Evolutionary conservation across 164 flowering plant species (phyloP).

Genomic region (Cinnamomum micranthum): DNA sequence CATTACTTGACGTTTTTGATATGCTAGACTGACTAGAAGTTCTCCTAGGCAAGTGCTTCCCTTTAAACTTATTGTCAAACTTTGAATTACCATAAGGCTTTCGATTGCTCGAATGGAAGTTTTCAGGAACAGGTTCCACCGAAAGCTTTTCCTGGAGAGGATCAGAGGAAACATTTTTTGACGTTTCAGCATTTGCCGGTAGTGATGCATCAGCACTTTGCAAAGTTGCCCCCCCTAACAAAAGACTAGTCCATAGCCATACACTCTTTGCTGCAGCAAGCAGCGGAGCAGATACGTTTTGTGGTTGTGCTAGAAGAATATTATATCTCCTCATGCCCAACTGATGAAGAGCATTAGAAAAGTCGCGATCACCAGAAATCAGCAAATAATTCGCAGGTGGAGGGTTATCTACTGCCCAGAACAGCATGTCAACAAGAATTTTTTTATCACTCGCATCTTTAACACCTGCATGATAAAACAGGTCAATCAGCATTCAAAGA

Average conservation of each 20-base stretch:
- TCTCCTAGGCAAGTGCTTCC: slow-evolving; percentile 31
- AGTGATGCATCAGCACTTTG: slow-evolving; percentile 23
- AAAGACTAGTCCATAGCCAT: slow-evolving; percentile 90
- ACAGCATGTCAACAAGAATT: slow-evolving; percentile 84
- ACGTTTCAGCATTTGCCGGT: slow-evolving; percentile 24
- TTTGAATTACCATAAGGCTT: slow-evolving; percentile 25
- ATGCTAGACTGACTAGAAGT: slow-evolving; percentile 36
- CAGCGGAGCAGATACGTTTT: slow-evolving; percentile 71
- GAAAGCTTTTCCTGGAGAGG: slow-evolving; percentile 23
- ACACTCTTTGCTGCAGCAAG: slow-evolving; percentile 87
- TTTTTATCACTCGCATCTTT: slow-evolving; percentile 97
- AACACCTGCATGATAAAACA: slow-evolving; percentile 41
- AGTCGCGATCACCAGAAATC: slow-evolving; percentile 93
- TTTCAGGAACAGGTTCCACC: slow-evolving; percentile 25
- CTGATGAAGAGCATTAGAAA: slow-evolving; percentile 90
- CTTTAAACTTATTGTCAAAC: slow-evolving; percentile 33
- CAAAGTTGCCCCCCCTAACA: slow-evolving; percentile 64
- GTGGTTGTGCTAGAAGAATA: slow-evolving; percentile 91
- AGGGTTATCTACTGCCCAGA: slow-evolving; percentile 96
- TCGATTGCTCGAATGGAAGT: slow-evolving; percentile 25
- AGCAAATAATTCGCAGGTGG: slow-evolving; percentile 91
- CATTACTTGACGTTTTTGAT: slow-evolving; percentile 28
- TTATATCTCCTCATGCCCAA: slow-evolving; percentile 88
- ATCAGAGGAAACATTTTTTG: slow-evolving; percentile 20
- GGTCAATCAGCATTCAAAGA: neutral